Evolutionary conservation across 1,284 basidiomycete genomes (phyloP), one percentile per base, ranked within the genome.

Genomic region (Rhodotorula sp.): DNA sequence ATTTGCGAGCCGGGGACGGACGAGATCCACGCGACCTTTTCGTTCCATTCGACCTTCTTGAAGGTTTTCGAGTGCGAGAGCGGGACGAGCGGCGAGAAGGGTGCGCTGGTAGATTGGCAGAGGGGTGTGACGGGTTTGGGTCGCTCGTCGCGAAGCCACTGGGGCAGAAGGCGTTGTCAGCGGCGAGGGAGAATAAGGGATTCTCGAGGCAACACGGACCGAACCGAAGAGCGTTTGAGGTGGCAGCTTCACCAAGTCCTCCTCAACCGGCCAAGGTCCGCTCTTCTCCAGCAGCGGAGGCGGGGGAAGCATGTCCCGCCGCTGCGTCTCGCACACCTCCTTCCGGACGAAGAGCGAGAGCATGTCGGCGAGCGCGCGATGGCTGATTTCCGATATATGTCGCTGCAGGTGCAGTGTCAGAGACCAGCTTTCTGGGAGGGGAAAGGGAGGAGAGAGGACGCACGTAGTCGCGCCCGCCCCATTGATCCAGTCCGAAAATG

Each of bases 321-420:
- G 51, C 30, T 63, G 46, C 9, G 62, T 34, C 39, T 74, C 73
- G 54, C 73, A 74, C 4, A 60, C 64, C 49, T 72, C 64, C 48
- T 67, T 63, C 13, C 65, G 64, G 22, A 70, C n/a, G 55, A 64
- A 74, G 17, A 74, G 63, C 30, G 70, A 44, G 4, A 74, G 53
- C 73, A 74, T 72, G 55, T 74, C 73, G 27, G 59, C 73, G 9
- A 70, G 29, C 0, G 60, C 65, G 9, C 39, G n/a, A 46, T 74
- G 72, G 4, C 55, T 39, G 19, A 57, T 3, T 7, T 51, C 29
- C 0, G 59, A 56, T n/a, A 74, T 74, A 60, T 74, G 72, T 3
- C 72, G 64, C 67, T 71, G 64, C 20, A 15, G 5, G 6, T 1
- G 4, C 24, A 9, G 46, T 20, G 24, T 61, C 13, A 61, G 20